Evolutionary conservation across 2,329 filamentous ascomycete species (phyloP), one percentile per base, ranked within the genome.

Genomic region (Colletotrichum sp.): DNA sequence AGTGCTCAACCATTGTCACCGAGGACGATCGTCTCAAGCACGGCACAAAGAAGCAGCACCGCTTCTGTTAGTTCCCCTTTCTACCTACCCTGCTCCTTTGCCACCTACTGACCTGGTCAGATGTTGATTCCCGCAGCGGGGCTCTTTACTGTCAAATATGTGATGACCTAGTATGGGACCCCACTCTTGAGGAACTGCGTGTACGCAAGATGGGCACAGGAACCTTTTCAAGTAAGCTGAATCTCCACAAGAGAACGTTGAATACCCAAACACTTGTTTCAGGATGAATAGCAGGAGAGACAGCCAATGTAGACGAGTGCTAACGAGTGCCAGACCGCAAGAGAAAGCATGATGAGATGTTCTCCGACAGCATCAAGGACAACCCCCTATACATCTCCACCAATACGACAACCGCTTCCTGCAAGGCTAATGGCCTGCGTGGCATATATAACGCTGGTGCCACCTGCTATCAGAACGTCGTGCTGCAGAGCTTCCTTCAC

Each of bases 401-500:
- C 76, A 98, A 98, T 82, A 96, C 96, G 15, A 93, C 91, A 32
- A 91, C 93, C 73, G 93, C 95, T 8, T 94, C 95, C 15, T 98
- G 96, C 82, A 93, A 95, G 72, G 96, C 95, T 21, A 96, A 94
- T 79, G 96, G 97, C 12, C 91, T 98, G 52, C 93, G 97, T 44
- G 96, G 96, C 36, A 94, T 99, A 77, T 98, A 98, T 85, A 99
- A 99, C 82, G 96, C 98, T 83, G 97, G 96, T n/a, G 96, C 98
- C 75, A 99, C 97, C 13, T 99, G 96, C 87, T 99, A 98, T 85
- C 96, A 99, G 90, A 98, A 97, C 80, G 96, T 98, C 34, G 96
- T 99, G 64, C 89, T 99, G 18, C 97, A 99, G 84, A 96, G 94
- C 72, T 93, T 99, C 80, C 91, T 99, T 71, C 96, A 98, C 86